A percentile compares a stretch with the other conserved stretches of the same genome.
Evolutionary conservation across 352 stramenopile species (phyloP).

Genomic region (Phytophthora niederhauseri): DNA sequence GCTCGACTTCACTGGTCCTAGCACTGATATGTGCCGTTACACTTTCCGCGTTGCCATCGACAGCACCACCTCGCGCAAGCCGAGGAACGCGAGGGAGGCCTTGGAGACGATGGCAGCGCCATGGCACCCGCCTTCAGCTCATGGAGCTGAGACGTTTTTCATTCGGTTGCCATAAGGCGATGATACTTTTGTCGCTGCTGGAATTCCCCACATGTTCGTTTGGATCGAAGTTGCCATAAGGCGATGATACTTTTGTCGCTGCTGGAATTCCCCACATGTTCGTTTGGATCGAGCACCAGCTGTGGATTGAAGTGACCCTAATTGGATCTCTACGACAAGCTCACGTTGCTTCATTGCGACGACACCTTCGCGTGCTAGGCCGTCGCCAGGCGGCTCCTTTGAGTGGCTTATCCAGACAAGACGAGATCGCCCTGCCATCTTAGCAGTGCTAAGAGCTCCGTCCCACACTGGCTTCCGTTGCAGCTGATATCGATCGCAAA

Average conservation of each 20-base stretch:
- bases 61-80: neutral
- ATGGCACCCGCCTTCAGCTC: neutral
- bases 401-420: neutral
- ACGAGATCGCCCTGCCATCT: neutral
- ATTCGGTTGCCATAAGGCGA: constrained; percentile 24
- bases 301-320: neutral
- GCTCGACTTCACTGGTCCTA: neutral
- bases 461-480: neutral
- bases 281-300: constrained; percentile 2
- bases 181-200: constrained; percentile 2
- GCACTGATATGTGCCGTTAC: neutral
- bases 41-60: neutral
- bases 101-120: neutral
- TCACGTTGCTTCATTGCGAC: neutral
- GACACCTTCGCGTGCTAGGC: neutral
- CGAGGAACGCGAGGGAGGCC: neutral
- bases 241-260: constrained; percentile 3
- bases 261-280: constrained; percentile 15
- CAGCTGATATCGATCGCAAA: neutral
- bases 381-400: too few relatives aligned
- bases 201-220: constrained; percentile 15
- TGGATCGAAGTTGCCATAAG: constrained; percentile 14
- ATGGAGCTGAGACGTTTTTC: constrained; percentile 21
- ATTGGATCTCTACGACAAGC: neutral
- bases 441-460: neutral